Conservation (phyloP, 2,329 filamentous ascomycete species). For the Xylaria sp. region DNA sequence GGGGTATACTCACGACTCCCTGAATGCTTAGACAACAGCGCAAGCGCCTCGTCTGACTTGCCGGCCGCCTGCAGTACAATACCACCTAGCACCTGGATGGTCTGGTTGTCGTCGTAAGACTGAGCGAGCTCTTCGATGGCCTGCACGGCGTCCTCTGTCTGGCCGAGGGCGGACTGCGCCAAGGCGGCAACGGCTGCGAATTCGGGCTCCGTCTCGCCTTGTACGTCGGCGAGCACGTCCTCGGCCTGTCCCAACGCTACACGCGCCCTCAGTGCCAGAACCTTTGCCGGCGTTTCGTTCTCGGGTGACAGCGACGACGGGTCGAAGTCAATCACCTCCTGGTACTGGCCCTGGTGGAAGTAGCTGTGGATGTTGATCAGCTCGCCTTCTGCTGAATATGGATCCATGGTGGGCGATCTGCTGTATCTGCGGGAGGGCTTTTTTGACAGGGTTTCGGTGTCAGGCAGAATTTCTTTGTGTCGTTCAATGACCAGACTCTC, state of each 20-base stretch:
- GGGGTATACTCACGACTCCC: slow-evolving; percentile 74
- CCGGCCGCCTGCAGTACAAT: slow-evolving; percentile 83
- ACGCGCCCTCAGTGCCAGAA: slow-evolving; percentile 83
- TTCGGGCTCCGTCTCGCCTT: slow-evolving; percentile 72
- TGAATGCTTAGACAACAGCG: slow-evolving; percentile 82
- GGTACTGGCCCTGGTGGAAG: slow-evolving; percentile 85
- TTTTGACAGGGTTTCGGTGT: neutral
- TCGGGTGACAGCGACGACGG: slow-evolving; percentile 79
- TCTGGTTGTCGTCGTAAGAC: slow-evolving; percentile 75
- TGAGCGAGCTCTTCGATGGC: slow-evolving; percentile 74
- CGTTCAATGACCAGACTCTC: neutral
- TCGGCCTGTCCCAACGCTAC: slow-evolving; percentile 83
- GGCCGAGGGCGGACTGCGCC: slow-evolving; percentile 72
- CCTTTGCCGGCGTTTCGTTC: slow-evolving; percentile 79
- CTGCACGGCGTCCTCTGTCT: slow-evolving; percentile 69
- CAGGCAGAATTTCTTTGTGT: neutral
- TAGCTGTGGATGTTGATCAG: slow-evolving; percentile 76
- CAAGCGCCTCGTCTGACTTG: slow-evolving; percentile 85
- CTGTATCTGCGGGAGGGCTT: neutral
- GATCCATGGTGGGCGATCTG: slow-evolving; percentile 64
- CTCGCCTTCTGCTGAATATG: slow-evolving; percentile 76
- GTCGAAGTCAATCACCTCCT: slow-evolving; percentile 86
- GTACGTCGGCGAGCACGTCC: slow-evolving; percentile 75
- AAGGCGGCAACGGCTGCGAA: slow-evolving; percentile 80
- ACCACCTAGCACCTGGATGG: slow-evolving; percentile 84